Percentiles rank a stretch among this genome's conserved stretches.
Evolutionary conservation across 331 rosid genomes (phyloP).

Genomic region (Phaseolus coccineus): DNA sequence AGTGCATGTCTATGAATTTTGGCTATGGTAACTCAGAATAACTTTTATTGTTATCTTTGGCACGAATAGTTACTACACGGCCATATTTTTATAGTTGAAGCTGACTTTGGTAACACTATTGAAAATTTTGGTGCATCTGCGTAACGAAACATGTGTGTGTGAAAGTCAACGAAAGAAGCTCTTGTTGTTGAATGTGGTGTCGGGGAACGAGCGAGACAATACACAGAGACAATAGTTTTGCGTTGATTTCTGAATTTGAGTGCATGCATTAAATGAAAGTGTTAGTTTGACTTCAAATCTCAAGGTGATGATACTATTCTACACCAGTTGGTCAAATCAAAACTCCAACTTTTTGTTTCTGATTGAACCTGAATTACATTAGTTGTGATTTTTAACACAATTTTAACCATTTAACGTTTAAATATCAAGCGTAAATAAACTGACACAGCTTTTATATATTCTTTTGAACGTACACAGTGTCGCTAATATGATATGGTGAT

Average conservation of each 20-base stretch:
- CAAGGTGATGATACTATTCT: neutral
- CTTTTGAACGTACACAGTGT: no score
- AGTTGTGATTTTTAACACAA: neutral
- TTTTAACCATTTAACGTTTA: neutral
- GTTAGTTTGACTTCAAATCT: constrained; percentile 4
- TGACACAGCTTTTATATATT: neutral
- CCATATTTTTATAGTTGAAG: neutral
- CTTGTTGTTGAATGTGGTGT: neutral
- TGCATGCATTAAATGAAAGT: neutral
- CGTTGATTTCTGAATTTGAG: neutral
- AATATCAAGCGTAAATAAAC: neutral
- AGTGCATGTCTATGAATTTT: neutral
- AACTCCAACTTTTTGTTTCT: neutral
- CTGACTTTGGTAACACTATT: neutral
- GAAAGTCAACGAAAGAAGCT: constrained; percentile 23
- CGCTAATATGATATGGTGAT: no score
- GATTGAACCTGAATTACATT: no score
- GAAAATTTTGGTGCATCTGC: neutral
- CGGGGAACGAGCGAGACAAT: neutral
- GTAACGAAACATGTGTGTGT: neutral
- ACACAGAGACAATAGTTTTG: neutral
- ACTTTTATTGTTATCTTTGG: neutral
- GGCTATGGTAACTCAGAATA: no score
- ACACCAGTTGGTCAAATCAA: constrained; percentile 14
- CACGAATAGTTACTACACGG: neutral